Evolutionary conservation across 2,329 filamentous ascomycete species (phyloP), one percentile per base, ranked within the genome.

Genomic region (Xylariaceae sp.): DNA sequence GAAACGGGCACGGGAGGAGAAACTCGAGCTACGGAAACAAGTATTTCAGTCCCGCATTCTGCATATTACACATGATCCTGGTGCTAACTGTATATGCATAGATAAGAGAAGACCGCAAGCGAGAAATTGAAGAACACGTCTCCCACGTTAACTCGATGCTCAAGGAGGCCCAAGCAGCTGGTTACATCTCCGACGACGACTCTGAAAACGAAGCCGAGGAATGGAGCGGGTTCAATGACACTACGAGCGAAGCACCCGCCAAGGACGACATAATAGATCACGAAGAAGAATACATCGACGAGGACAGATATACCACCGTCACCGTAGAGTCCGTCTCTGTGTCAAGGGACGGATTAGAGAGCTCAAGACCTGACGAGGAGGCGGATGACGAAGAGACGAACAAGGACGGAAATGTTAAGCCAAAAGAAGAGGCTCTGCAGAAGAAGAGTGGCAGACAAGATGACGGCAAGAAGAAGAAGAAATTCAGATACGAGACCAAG

Each of bases 211-310:
- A 45, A 10, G 69, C 68, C 7, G 68, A 69, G 2, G 74, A 84
- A 62, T 91, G 87, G 84, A 77, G 77, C 47, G 89, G 87, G 1
- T 78, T 91, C 47, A 74, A 78, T 17, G 84, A 87, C 43, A 59
- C 68, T 34, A 71, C 34, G 13, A 28, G 22, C 22, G 22, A 28
- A 28, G 34, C 34, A 14, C 13, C 73, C 16, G 71, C 69, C 33
- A 56, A 55, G 12, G 69, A 78, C 38, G 53, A 56, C 14, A 78
- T 48, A 11, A 73, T 94, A 42, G 86, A 95, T 66, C 85, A 90
- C 61, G 89, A 96, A 68, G 91, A 93, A 60, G 91, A 97, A 70
- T 99, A 97, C 72, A 83, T 97, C 59, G 94, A 99, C 69, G 94
- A 97, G 69, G 93, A 97, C 70, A 89, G 88, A 67, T 97, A 90